These are phyloP conservation scores for Atkinsonella hypoxylon DNA, from an alignment of 2,329 filamentous ascomycete genomes.

Conservation along the genomic window DNA sequence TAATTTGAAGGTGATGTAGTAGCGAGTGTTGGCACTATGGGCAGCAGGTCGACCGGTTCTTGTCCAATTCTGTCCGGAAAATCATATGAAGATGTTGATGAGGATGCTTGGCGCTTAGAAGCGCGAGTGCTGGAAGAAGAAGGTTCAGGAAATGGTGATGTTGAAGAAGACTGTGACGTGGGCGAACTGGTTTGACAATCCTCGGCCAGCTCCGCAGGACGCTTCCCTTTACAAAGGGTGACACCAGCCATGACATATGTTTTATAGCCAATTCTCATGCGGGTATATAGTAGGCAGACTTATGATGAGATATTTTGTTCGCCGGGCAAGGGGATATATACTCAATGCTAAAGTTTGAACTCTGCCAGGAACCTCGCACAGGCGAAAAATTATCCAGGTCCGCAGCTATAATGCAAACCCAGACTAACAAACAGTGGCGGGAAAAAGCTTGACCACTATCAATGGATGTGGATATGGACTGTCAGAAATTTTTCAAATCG, in stretches of 20 bases:
- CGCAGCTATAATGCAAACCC: neutral
- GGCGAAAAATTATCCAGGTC: neutral
- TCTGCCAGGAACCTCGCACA: neutral
- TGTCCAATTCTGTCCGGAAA: neutral
- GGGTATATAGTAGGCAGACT: neutral
- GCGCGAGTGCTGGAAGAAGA: neutral
- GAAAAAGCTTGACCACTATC: neutral
- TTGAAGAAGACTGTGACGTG: neutral
- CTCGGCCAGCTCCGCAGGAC: conserved; percentile 3
- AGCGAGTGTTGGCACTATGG: conserved; percentile 9
- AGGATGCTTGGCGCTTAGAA: conserved; percentile 1
- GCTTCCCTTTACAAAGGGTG: conserved; percentile 1
- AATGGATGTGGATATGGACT: neutral
- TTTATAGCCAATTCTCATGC: neutral
- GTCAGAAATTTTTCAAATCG: neutral
- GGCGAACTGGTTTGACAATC: neutral
- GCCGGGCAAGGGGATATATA: neutral
- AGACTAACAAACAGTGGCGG: neutral
- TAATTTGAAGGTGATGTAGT: conserved; percentile 16
- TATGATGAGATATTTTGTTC: neutral
- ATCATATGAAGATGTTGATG: neutral
- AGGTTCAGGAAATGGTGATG: neutral
- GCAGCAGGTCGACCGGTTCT: conserved; percentile 4
- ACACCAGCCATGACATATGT: conserved; percentile 4
- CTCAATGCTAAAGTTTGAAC: neutral